Evolutionary conservation across 192 early-diverging fungal genomes (phyloP), one percentile per base, ranked within the genome.

Genomic region (Backusella parvicylindrica): DNA sequence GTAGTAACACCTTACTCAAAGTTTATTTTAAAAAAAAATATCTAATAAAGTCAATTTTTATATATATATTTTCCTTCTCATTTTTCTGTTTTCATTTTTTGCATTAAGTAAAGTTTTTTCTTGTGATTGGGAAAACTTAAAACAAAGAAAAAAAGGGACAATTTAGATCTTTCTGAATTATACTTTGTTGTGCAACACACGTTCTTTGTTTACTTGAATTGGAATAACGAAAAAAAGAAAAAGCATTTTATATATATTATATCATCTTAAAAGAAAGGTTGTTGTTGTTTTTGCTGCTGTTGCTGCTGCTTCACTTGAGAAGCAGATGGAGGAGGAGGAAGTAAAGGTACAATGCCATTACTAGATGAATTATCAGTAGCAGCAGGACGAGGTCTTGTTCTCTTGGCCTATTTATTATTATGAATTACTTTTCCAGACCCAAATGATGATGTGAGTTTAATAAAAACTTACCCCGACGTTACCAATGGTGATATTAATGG

Each of bases 401-500:
- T 56, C 47, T 77, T 77, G 6, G 66, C 36, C 49, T 68, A 50
- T 74, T 31, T 37, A 31, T 23, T 37, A 38, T 37, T 33, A 75
- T 47, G 47, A 6, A 16, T 64, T 38, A 41, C 30, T 53, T n/a
- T 49, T 40, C 7, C 13, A 68, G 21, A 63, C 66, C 31, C 15
- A 41, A 64, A 56, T 38, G 2, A 1, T 23, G 6, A 13, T 15
- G 11, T 6, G 23, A 69, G 11, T 9, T 23, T n/a, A n/a, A n/a
- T n/a, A n/a, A n/a, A n/a, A 16, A 70, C 47, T 66, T 81, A 81
- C 80, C n/a, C 80, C 72, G 16, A 91, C 87, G 12, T 85, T 85
- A 8, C 92, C 93, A 73, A 95, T 86, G 16, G 84, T 88, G 64
- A 94, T 91, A 36, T 81, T 91, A 69, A 95, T 90, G 5, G 89